Evolutionary conservation across 495 filamentous ascomycete species (phyloP).

Genomic region (Chaetomium fimeti): DNA sequence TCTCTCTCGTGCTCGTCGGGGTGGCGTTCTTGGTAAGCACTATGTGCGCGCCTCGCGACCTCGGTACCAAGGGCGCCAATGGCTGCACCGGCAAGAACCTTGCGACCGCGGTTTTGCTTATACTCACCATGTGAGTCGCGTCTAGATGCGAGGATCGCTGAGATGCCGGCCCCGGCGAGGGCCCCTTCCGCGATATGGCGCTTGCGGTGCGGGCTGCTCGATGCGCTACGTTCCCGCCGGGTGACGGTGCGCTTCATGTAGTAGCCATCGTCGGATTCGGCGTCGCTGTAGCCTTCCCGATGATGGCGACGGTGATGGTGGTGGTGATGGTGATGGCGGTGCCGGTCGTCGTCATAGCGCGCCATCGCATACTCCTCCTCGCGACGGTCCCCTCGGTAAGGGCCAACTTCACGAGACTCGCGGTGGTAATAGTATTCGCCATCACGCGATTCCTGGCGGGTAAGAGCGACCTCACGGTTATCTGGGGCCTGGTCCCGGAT

Average conservation of each 20-base stretch:
- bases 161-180: conserved; percentile 71
- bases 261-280: conserved; percentile 55
- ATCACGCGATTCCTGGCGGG: conserved; percentile 57
- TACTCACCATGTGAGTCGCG: conserved; percentile 59
- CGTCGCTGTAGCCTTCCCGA: conserved; percentile 38
- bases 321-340: conserved; percentile 54
- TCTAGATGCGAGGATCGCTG: conserved; percentile 70
- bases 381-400: conserved; percentile 56
- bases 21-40: conserved; percentile 64
- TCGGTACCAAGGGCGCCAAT: conserved; percentile 81
- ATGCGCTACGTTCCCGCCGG: conserved; percentile 46
- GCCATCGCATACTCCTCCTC: conserved; percentile 49
- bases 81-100: conserved; percentile 75
- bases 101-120: conserved; percentile 63
- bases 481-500: conserved; percentile 56
- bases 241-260: conserved; percentile 47
- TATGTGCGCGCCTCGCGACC: conserved; percentile 67
- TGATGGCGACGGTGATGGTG: conserved; percentile 39
- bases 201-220: conserved; percentile 56
- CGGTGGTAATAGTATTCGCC: conserved; percentile 52
- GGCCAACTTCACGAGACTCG: conserved; percentile 54
- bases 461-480: conserved; percentile 48
- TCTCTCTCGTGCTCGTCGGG: conserved; percentile 50
- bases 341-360: conserved; percentile 48
- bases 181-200: conserved; percentile 87